A percentile compares a stretch with the other conserved stretches of the same genome.
phyloP scores from a whole-genome alignment of 148 eudicot genomes.

The Dysphania ambrosioides region DNA sequence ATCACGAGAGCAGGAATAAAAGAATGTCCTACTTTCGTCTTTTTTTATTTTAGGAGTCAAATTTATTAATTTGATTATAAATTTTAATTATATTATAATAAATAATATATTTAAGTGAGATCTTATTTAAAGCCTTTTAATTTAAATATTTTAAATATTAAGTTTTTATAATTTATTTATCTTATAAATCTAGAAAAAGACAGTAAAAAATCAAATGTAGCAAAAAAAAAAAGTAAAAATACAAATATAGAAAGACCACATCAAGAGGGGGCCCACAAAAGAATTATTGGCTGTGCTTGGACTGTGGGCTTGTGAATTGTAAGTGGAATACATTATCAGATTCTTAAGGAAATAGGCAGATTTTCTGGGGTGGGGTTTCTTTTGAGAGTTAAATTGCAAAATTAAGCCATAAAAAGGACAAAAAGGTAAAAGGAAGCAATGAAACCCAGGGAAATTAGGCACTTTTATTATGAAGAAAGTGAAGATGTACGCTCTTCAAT shows the following conservation, averaged over 20 bases:
- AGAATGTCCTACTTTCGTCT: no score
- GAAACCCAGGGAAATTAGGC: neutral
- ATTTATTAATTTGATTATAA: no score
- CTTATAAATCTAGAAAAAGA: no score
- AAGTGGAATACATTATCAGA: constrained; percentile 19
- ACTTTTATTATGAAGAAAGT: neutral
- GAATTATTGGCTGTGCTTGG: neutral
- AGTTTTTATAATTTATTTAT: no score
- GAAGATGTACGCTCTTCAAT: constrained; percentile 1
- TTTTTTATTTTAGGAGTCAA: no score
- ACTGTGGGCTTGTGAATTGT: constrained; percentile 6
- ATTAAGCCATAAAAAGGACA: constrained; percentile 27
- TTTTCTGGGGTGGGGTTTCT: constrained; percentile 26
- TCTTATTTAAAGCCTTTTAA: no score
- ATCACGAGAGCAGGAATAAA: no score
- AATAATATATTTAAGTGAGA: no score
- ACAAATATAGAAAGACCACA: neutral
- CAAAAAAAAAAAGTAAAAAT: neutral
- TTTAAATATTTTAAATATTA: no score
- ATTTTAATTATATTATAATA: no score
- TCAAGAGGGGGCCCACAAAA: neutral
- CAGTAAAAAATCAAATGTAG: no score
- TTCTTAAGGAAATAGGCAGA: constrained; percentile 24
- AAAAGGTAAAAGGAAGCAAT: constrained; percentile 26
- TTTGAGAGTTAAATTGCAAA: constrained; percentile 16